phyloP scores from a whole-genome alignment of 2,329 filamentous ascomycete genomes.

The Drechmeria coniospora region DNA sequence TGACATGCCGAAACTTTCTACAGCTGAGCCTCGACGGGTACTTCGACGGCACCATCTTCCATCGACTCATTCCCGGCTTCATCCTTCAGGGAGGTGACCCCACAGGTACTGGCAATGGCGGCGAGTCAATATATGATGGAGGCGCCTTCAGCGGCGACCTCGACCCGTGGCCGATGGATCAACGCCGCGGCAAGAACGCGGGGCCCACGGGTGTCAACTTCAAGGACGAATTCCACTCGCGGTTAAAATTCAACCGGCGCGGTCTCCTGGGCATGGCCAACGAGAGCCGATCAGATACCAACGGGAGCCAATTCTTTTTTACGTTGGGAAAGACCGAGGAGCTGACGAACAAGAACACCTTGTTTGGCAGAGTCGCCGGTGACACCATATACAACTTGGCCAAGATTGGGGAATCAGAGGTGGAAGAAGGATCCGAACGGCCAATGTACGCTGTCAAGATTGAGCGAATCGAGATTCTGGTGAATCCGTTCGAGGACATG shows the following conservation, averaged over 20 bases:
- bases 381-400: slow-evolving; percentile 93
- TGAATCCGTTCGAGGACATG: slow-evolving; percentile 76
- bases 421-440: slow-evolving; percentile 63
- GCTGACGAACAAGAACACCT: slow-evolving; percentile 75
- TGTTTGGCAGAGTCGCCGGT: slow-evolving; percentile 84
- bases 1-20: slow-evolving; percentile 88
- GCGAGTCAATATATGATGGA: slow-evolving; percentile 82
- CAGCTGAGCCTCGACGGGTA: slow-evolving; percentile 92
- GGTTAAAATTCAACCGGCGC: slow-evolving; percentile 82
- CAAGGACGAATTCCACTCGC: slow-evolving; percentile 79
- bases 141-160: slow-evolving; percentile 57
- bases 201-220: slow-evolving; percentile 45
- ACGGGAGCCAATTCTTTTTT: slow-evolving; percentile 95
- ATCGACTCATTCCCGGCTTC: slow-evolving; percentile 82
- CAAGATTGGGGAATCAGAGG: slow-evolving; percentile 80
- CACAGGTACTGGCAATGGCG: slow-evolving; percentile 80
- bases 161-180: slow-evolving; percentile 57
- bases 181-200: slow-evolving; percentile 45
- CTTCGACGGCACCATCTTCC: slow-evolving; percentile 87
- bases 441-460: slow-evolving; percentile 79
- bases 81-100: slow-evolving; percentile 92
- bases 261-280: slow-evolving; percentile 96
- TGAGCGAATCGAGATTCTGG: slow-evolving; percentile 54
- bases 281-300: slow-evolving; percentile 58
- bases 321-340: slow-evolving; percentile 76